Evolutionary conservation across 768 basidiomycete genomes (phyloP), one percentile per base, ranked within the genome.

Genomic region (Lentinula raphanica): DNA sequence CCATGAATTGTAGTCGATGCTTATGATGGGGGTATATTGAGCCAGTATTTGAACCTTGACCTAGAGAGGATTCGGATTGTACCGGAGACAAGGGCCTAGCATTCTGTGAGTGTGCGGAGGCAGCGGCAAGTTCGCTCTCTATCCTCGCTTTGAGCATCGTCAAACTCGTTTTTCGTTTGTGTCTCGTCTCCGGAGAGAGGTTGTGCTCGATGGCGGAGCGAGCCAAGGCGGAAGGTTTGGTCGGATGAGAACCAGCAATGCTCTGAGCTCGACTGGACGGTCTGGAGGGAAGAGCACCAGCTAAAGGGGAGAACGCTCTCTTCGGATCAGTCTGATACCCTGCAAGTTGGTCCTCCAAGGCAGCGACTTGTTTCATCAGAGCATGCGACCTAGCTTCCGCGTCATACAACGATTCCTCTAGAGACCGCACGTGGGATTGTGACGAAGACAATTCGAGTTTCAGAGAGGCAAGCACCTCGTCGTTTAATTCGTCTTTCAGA

Each of bases 81-180:
- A 81, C 77, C 23, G 81, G 81, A 36, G 86, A 86, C 54, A 85
- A 71, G 13, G 79, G 75, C 50, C 85, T 75, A 19, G 83, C 83
- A 3, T 78, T 72, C 31, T 74, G 75, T 36, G 74, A 71, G 15
- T 72, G 60, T 62, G 9, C 35, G 17, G 32, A 27, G 19, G 54
- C 65, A 31, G 63, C 62, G 23, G 72, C 71, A 2, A 79, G 73
- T 70, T 94, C 92, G 68, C 89, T 88, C 60, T 93, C 90, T 64
- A 94, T 94, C 44, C 92, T 84, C 21, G 90, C 92, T 67, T 92
- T 93, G 51, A 95, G 82, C 90, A 95, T 94, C 70, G 87, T 84
- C 63, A 94, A 71, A 71, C 89, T 91, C 64, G 92, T 84, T 64
- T 85, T 82, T 56, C 92, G 87, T 66, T 92, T 92, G 71, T 93